Percentiles rank a stretch among this genome's conserved stretches.
phyloP scores from a whole-genome alignment of 768 basidiomycete species.

The Lentinus brumalis region DNA sequence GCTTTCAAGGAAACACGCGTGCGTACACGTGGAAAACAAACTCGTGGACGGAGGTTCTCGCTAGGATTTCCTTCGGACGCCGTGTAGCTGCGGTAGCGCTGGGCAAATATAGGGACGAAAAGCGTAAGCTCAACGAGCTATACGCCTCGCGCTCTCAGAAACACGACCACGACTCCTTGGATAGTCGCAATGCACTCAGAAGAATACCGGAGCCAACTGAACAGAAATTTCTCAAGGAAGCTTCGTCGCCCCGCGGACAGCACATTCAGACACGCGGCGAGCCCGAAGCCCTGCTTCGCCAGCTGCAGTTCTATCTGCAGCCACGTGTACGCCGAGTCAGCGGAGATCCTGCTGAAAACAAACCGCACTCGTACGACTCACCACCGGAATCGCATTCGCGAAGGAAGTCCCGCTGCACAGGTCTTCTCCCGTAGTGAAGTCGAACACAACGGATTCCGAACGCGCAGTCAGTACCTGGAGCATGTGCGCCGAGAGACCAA shows the following conservation, averaged over 20 bases:
- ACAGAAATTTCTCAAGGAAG: background rate
- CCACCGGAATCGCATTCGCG: slow-evolving; percentile 25
- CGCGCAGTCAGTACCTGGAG: background rate
- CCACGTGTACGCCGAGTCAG: background rate
- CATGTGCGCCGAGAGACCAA: too few species aligned
- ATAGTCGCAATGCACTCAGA: too few species aligned
- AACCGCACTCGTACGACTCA: background rate
- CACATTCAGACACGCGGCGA: slow-evolving; percentile 26
- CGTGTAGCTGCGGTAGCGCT: too few species aligned
- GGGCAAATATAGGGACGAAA: too few species aligned
- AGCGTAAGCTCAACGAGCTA: too few species aligned
- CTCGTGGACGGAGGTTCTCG: too few species aligned
- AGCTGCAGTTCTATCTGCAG: slow-evolving; percentile 32
- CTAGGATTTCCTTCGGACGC: too few species aligned
- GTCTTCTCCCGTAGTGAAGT: slow-evolving; percentile 28
- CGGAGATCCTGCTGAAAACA: background rate
- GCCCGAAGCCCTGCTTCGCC: slow-evolving; percentile 31
- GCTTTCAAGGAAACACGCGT: too few species aligned
- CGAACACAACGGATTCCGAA: slow-evolving; percentile 28
- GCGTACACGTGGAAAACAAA: too few species aligned
- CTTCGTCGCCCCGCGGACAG: slow-evolving; percentile 25
- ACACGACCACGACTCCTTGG: too few species aligned
- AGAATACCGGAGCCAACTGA: too few species aligned
- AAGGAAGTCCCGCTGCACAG: slow-evolving; percentile 30
- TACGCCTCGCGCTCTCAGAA: too few species aligned